Base-by-base conservation (phyloP, 148 eudicot species). In the Vaccinium myrtillus region DNA sequence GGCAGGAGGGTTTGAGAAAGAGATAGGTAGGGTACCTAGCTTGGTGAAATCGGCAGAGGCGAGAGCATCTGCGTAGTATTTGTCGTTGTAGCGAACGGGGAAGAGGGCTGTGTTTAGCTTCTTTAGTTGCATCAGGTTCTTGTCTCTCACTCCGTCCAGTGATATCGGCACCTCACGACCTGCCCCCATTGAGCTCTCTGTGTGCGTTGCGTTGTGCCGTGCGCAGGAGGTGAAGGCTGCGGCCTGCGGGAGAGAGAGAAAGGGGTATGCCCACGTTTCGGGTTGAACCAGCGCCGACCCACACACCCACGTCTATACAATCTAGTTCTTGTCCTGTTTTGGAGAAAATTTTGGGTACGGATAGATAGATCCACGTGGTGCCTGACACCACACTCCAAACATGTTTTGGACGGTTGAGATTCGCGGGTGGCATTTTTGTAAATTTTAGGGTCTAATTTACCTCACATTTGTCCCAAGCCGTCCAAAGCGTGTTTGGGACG, bases 11-110 rank as follows among this genome's bases (percentile, higher is more conserved):
- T n/a, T 8, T 6, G 18, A 13, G 50, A 56, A 11, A 70, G 18
- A 25, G 27, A 78, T 30, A 69, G 18, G 2, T 6, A 95, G 98
- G 18, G 2, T 6, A 95, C 99, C 99, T 83, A 96, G 89, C 84
- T 93, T 94, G 89, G 99, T 89, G 86, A 96, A 96, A 13, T 96
- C 94, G 61, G 86, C 92, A 25, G 98, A 90, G 70, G 98, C 91
- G 74, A 96, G 94, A 32, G 94, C 94, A 88, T 96, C 98, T 51
- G 90, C 83, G 76, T 96, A 96, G 83, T 94, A 96, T 78, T 94
- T 96, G 49, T 94, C 94, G 56, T 94, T 96, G 88, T 96, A 94
- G 19, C 97, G 95, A 81, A 96, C 95, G n/a, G 98, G 99, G 75
- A 96, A 96, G 23, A 96, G 94, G n/a, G 88, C 91, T 19, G 92